Percentiles rank a stretch among this genome's conserved stretches.
phyloP scores from a whole-genome alignment of 768 basidiomycete genomes.

The Steccherinum ochraceum region DNA sequence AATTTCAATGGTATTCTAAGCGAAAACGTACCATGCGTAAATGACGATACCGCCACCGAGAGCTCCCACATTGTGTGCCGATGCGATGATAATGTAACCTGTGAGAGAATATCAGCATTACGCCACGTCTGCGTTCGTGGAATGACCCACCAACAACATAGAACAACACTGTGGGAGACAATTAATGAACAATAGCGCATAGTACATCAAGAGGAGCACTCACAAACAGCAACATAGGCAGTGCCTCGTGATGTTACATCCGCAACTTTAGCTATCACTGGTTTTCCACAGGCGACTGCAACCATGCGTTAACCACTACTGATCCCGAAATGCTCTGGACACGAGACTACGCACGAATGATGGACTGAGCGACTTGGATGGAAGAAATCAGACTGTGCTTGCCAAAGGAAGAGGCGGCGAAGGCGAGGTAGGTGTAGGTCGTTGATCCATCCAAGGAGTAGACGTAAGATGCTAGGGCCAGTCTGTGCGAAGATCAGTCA shows the following conservation, averaged over 20 bases:
- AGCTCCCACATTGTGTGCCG: conserved; percentile 19
- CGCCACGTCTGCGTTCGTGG: conserved; percentile 14
- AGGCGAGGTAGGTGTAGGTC: conserved; percentile 48
- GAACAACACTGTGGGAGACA: conserved; percentile 23
- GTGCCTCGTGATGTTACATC: conserved; percentile 45
- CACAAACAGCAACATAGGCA: conserved; percentile 45
- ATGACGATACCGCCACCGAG: conserved; percentile 38
- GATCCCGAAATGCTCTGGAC: conserved; percentile 43
- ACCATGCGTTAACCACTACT: background rate
- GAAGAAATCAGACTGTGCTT: conserved; percentile 19
- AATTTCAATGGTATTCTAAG: background rate
- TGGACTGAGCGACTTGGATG: conserved; percentile 22
- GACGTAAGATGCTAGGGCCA: conserved; percentile 68
- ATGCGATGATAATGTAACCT: conserved; percentile 32
- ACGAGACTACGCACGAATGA: conserved; percentile 30
- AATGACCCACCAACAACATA: conserved; percentile 33
- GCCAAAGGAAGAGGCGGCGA: conserved; percentile 20
- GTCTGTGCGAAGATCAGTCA: conserved; percentile 1
- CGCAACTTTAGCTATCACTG: conserved; percentile 47
- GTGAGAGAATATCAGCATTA: background rate
- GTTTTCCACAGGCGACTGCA: conserved; percentile 27
- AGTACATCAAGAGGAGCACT: conserved; percentile 12
- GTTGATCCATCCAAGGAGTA: conserved; percentile 71
- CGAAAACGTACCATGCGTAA: conserved; percentile 42
- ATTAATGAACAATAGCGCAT: conserved; percentile 25